A percentile compares a stretch with the other conserved stretches of the same genome.
Conservation (phyloP, 352 stramenopile species). For the Thraustotheca clavata region DNA sequence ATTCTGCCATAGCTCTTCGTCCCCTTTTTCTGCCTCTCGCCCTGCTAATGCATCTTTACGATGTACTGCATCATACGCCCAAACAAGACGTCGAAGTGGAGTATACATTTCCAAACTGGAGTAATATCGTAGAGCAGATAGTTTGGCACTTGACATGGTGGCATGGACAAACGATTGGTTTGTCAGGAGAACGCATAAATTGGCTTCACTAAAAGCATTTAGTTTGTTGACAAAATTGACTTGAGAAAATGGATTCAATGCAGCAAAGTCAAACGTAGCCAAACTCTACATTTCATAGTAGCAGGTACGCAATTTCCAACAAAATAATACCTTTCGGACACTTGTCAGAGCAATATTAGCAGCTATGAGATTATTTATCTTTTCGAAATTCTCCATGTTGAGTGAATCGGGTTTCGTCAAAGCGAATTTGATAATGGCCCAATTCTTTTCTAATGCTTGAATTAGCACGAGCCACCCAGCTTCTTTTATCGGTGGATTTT, state of each 20-base stretch:
- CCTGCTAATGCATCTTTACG: slow-evolving; percentile 24
- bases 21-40: slow-evolving; percentile 22
- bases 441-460: slow-evolving; percentile 38
- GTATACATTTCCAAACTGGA: slow-evolving; percentile 39
- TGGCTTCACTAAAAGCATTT: slow-evolving; percentile 39
- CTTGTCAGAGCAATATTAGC: slow-evolving; percentile 33
- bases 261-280: slow-evolving; percentile 27
- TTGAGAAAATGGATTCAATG: slow-evolving; percentile 34
- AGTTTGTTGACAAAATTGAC: slow-evolving; percentile 68
- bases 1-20: slow-evolving; percentile 59
- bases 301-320: background rate
- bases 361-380: slow-evolving; percentile 27
- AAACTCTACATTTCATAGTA: background rate
- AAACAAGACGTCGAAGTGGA: slow-evolving; percentile 49
- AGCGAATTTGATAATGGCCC: slow-evolving; percentile 27
- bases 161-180: slow-evolving; percentile 34
- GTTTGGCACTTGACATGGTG: slow-evolving; percentile 25
- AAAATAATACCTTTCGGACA: slow-evolving; percentile 24
- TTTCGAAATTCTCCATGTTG: slow-evolving; percentile 29
- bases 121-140: slow-evolving; percentile 47
- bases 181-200: slow-evolving; percentile 37
- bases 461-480: slow-evolving; percentile 36
- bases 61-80: slow-evolving; percentile 38
- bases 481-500: slow-evolving; percentile 40
- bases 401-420: slow-evolving; percentile 26